Evolutionary conservation across 2,329 filamentous ascomycete species (phyloP).

Genomic region (Zasmidium cellare): DNA sequence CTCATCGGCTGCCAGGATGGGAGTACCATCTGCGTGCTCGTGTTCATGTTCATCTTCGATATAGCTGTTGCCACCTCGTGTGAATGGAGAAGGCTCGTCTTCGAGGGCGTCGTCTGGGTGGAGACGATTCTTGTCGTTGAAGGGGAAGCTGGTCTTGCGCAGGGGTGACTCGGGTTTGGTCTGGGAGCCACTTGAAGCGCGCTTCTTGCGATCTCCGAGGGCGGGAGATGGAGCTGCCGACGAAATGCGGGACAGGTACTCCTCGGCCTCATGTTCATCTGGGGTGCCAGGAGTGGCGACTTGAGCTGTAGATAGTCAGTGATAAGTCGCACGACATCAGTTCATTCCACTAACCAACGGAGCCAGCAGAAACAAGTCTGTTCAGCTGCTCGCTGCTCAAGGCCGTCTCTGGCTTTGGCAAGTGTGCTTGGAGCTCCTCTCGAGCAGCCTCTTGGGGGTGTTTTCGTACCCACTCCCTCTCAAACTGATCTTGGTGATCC

Average conservation of each 20-base stretch:
- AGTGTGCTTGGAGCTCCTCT: slow-evolving; percentile 70
- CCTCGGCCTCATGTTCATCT: slow-evolving; percentile 86
- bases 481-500: slow-evolving; percentile 74
- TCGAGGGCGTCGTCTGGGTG: slow-evolving; percentile 41
- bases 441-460: slow-evolving; percentile 78
- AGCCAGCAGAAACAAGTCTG: slow-evolving; percentile 75
- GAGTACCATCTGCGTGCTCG: slow-evolving; percentile 66
- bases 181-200: slow-evolving; percentile 38
- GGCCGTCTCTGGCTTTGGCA: slow-evolving; percentile 70
- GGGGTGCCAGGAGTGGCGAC: slow-evolving; percentile 66
- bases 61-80: slow-evolving; percentile 38
- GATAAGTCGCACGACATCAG: not conserved
- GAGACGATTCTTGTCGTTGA: slow-evolving; percentile 35
- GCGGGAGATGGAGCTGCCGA: slow-evolving; percentile 59
- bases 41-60: slow-evolving; percentile 42
- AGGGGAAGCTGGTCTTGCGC: slow-evolving; percentile 49
- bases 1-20: slow-evolving; percentile 88
- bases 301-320: slow-evolving; percentile 15
- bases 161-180: slow-evolving; percentile 41
- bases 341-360: slow-evolving; percentile 43
- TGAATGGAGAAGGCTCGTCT: slow-evolving; percentile 35
- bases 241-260: slow-evolving; percentile 74
- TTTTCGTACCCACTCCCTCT: slow-evolving; percentile 89
- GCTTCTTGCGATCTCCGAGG: slow-evolving; percentile 19
- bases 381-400: slow-evolving; percentile 89